Conservation (phyloP, 1,139 yeast genomes). For the Protomyces inundatus region DNA sequence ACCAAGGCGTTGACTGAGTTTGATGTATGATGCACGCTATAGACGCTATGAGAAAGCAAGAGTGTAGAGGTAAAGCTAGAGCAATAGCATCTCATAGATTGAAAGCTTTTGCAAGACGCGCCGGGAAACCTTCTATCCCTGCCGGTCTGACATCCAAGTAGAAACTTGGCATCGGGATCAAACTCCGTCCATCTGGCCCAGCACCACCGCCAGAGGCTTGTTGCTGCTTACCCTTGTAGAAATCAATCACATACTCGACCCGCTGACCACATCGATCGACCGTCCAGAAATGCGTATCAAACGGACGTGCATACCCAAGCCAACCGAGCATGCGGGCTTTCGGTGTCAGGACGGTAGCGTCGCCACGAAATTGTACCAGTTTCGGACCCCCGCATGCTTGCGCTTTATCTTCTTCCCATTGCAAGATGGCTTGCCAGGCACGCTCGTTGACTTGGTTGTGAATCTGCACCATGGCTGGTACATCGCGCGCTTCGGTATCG, state of each 20-base stretch:
- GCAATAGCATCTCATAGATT: not conserved
- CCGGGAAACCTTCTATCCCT: conserved; percentile 19
- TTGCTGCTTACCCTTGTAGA: conserved; percentile 58
- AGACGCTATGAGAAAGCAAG: not conserved
- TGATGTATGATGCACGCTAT: not conserved
- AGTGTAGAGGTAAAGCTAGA: too few species aligned
- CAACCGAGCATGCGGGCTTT: conserved; percentile 73
- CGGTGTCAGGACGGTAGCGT: conserved; percentile 77
- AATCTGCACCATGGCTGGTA: conserved; percentile 87
- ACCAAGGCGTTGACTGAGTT: conserved; percentile 2
- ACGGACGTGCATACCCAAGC: conserved; percentile 53
- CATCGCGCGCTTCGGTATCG: conserved; percentile 70
- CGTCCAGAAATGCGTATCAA: conserved; percentile 95
- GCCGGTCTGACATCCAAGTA: conserved; percentile 22
- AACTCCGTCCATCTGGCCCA: not conserved
- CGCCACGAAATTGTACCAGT: conserved; percentile 82
- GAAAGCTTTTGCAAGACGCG: conserved; percentile 3
- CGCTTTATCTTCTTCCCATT: conserved; percentile 73
- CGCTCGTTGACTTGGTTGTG: conserved; percentile 91
- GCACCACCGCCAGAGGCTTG: not conserved
- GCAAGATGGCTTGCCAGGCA: conserved; percentile 78
- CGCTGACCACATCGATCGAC: conserved; percentile 79
- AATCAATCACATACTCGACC: conserved; percentile 89
- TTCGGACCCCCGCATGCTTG: conserved; percentile 79
- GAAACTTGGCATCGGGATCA: conserved; percentile 23